Conservation (phyloP, 2,329 filamentous ascomycete genomes). For the Xylaria sp. region DNA sequence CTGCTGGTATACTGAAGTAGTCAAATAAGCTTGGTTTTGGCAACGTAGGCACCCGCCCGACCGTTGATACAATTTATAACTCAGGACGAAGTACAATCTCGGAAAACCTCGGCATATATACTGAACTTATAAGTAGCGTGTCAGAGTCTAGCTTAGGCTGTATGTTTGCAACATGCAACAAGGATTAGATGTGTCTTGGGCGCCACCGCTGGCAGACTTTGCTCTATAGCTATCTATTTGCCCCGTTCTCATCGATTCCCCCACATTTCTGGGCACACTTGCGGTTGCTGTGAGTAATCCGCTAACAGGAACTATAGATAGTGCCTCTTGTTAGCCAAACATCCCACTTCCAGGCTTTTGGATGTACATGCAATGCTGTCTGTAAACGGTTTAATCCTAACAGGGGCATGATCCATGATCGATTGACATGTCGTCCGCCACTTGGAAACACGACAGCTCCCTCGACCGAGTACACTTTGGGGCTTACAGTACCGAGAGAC, state of each 20-base stretch:
- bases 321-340: conserved; percentile 30
- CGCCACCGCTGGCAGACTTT: conserved; percentile 26
- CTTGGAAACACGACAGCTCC: conserved; percentile 5
- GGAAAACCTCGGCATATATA: conserved; percentile 29
- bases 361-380: conserved; percentile 36
- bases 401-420: conserved; percentile 27
- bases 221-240: conserved; percentile 15
- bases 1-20: background rate
- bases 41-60: background rate
- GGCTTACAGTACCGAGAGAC: background rate
- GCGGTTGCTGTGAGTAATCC: conserved; percentile 30
- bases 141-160: background rate
- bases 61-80: background rate
- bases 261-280: conserved; percentile 27
- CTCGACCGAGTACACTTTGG: conserved; percentile 7
- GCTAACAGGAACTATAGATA: background rate
- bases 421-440: conserved; percentile 32
- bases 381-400: conserved; percentile 36
- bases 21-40: background rate
- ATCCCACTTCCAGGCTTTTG: conserved; percentile 27
- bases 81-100: conserved; percentile 28
- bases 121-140: conserved; percentile 12
- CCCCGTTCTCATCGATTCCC: conserved; percentile 21
- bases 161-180: conserved; percentile 35
- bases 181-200: conserved; percentile 21